A percentile compares a stretch with the other conserved stretches of the same genome.
These are phyloP conservation scores for Penicillium lagena DNA, from an alignment of 495 filamentous ascomycete species.

Conservation along the genomic window DNA sequence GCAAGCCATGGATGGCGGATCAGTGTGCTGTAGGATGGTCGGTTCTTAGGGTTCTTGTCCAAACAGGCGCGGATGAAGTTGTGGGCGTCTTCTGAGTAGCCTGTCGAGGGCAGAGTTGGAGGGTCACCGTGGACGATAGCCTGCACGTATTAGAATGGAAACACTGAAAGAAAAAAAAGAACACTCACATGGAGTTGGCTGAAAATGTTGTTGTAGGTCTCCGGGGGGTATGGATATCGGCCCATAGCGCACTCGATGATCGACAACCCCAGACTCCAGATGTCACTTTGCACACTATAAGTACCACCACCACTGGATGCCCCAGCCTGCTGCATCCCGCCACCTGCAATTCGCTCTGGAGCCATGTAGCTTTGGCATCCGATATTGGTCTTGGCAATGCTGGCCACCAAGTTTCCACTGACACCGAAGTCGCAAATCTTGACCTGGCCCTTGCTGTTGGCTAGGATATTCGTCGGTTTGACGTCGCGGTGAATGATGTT, in stretches of 20 bases:
- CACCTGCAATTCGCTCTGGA: conserved; percentile 86
- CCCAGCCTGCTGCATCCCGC: conserved; percentile 70
- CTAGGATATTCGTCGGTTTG: conserved; percentile 95
- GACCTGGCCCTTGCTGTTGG: conserved; percentile 83
- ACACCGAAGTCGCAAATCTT: conserved; percentile 99
- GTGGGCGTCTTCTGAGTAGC: conserved; percentile 72
- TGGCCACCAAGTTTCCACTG: conserved; percentile 91
- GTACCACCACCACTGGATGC: conserved; percentile 69
- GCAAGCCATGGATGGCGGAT: conserved; percentile 85
- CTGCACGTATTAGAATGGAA: conserved; percentile 39
- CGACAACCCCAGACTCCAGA: conserved; percentile 92
- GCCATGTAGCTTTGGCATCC: conserved; percentile 99
- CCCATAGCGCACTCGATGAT: conserved; percentile 97
- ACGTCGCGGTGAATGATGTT: conserved; percentile 99
- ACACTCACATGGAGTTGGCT: conserved; percentile 88
- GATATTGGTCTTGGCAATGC: conserved; percentile 98
- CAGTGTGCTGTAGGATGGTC: conserved; percentile 85
- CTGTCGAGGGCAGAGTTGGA: conserved; percentile 70
- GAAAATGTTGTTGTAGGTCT: conserved; percentile 98
- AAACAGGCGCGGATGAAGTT: conserved; percentile 87
- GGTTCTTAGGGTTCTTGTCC: conserved; percentile 84
- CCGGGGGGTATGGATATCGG: conserved; percentile 92
- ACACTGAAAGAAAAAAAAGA: conserved; percentile 1
- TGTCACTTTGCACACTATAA: conserved; percentile 96
- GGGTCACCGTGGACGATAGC: conserved; percentile 96